A percentile compares a stretch with the other conserved stretches of the same genome.
Evolutionary conservation across 768 basidiomycete genomes (phyloP).

Genomic region (Cytidiella melzeri): DNA sequence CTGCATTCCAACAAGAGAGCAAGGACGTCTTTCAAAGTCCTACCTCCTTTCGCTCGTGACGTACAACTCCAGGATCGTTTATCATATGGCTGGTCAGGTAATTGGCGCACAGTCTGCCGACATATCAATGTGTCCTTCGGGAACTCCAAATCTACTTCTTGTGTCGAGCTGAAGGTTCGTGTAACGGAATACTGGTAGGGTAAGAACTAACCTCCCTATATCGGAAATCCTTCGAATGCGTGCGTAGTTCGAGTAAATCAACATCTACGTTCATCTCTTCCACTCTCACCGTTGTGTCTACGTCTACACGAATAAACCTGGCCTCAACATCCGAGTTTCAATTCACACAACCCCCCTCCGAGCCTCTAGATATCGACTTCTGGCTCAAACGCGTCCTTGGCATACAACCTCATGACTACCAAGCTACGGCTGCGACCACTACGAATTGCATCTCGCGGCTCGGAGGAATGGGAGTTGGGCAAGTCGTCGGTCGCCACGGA

Average conservation of each 20-base stretch:
- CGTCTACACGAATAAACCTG: background rate
- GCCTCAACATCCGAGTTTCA: background rate
- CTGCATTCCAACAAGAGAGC: constrained; percentile 14
- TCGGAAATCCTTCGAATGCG: no score
- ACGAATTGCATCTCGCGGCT: background rate
- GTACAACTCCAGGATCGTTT: constrained; percentile 4
- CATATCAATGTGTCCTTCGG: background rate
- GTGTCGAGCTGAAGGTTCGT: background rate
- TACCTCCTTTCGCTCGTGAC: constrained; percentile 13
- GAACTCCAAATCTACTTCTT: background rate
- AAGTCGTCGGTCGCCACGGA: background rate
- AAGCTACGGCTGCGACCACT: background rate
- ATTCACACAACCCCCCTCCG: background rate
- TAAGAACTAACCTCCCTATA: no score
- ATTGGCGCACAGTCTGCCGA: constrained; percentile 11
- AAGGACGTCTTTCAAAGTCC: constrained; percentile 11
- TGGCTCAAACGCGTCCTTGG: background rate
- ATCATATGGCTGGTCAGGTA: constrained; percentile 12
- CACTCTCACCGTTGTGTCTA: background rate
- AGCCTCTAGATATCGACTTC: background rate
- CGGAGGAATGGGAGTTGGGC: constrained; percentile 1
- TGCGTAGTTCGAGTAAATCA: no score
- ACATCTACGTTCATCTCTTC: background rate
- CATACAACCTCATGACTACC: background rate
- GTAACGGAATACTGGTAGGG: background rate